phyloP scores from a whole-genome alignment of 2,329 filamentous ascomycete species.

The Trichophyton rubrum region DNA sequence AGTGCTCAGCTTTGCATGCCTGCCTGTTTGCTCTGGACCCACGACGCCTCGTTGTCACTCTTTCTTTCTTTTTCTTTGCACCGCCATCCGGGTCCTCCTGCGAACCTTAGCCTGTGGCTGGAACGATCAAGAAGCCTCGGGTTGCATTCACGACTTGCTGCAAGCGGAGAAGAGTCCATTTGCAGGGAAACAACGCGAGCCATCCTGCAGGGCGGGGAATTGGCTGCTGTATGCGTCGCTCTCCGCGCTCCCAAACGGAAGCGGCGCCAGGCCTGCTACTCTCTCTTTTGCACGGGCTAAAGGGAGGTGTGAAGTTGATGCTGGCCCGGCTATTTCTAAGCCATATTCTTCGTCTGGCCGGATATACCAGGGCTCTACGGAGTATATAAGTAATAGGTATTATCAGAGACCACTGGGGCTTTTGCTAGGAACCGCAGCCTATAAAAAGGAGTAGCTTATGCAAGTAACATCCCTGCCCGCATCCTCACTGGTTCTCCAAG shows the following conservation, averaged over 20 bases:
- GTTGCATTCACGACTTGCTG: neutral
- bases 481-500: neutral
- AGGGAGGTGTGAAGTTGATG: neutral
- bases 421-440: too few species aligned
- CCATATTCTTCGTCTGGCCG: neutral
- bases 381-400: too few species aligned
- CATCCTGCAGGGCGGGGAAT: neutral
- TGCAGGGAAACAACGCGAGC: neutral
- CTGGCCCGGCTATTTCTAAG: neutral
- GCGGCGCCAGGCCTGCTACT: neutral
- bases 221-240: neutral
- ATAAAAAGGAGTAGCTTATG: neutral
- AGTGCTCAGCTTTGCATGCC: neutral
- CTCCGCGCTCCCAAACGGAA: neutral
- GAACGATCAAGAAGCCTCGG: neutral
- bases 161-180: neutral
- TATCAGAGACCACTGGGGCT: too few species aligned
- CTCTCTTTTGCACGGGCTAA: neutral
- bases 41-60: too few species aligned
- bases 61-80: neutral
- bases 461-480: neutral
- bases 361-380: neutral
- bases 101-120: constrained; percentile 2
- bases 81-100: neutral
- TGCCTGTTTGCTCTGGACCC: neutral